Conservation (phyloP, 495 filamentous ascomycete species). For the Letharia lupina region DNA sequence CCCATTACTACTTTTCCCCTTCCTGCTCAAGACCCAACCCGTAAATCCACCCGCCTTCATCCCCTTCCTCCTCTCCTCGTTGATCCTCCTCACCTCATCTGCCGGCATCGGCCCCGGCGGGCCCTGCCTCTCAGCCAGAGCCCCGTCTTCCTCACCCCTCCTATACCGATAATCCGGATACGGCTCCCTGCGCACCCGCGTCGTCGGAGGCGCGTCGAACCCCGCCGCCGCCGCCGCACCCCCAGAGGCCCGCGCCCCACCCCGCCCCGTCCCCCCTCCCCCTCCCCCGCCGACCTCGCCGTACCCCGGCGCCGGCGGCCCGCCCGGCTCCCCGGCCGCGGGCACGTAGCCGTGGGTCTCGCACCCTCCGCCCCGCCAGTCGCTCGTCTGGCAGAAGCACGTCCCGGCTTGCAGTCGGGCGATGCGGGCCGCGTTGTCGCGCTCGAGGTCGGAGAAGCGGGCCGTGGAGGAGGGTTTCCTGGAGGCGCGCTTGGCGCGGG, state of each 20-base stretch:
- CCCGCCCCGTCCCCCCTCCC: background rate
- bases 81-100: slow-evolving; percentile 16
- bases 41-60: slow-evolving; percentile 1
- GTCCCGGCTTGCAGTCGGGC: slow-evolving; percentile 8
- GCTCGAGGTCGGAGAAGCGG: slow-evolving; percentile 21
- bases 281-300: background rate
- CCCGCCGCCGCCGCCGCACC: background rate
- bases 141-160: background rate
- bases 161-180: background rate
- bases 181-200: background rate
- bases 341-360: slow-evolving; percentile 7
- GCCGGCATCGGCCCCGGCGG: background rate
- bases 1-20: background rate
- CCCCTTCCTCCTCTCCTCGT: slow-evolving; percentile 18
- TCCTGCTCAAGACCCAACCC: slow-evolving; percentile 14
- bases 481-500: slow-evolving; percentile 2
- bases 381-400: slow-evolving; percentile 21
- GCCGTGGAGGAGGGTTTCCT: slow-evolving; percentile 1
- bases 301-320: background rate
- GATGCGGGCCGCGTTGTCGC: slow-evolving; percentile 20
- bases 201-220: no score
- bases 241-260: slow-evolving; percentile 1
- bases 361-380: slow-evolving; percentile 19
- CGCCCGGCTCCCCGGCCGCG: background rate
- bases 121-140: background rate